Conservation (phyloP, 805 yeast genomes). For the Metschnikowia hibisci region DNA sequence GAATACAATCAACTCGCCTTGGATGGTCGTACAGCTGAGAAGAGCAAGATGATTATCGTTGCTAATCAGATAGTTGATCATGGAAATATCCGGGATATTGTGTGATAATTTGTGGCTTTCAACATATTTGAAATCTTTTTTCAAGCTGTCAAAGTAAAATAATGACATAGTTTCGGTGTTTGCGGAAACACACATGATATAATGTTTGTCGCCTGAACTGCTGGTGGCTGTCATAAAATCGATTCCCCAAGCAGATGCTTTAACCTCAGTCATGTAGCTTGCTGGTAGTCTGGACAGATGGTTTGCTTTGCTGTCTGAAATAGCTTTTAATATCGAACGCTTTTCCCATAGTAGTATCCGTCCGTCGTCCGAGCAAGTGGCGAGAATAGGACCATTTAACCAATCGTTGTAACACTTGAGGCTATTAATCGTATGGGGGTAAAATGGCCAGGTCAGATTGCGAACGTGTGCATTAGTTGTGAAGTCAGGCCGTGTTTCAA, state of each 20-base stretch:
- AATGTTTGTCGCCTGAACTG: slow-evolving; percentile 18
- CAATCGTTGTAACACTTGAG: slow-evolving; percentile 36
- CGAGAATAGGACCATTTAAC: slow-evolving; percentile 40
- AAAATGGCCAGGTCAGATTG: slow-evolving; percentile 48
- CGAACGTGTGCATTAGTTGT: slow-evolving; percentile 40
- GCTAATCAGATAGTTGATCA: slow-evolving; percentile 24
- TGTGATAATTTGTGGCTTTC: slow-evolving; percentile 44
- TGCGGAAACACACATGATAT: slow-evolving; percentile 48
- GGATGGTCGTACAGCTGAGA: slow-evolving; percentile 40
- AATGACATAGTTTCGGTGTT: slow-evolving; percentile 47
- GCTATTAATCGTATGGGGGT: slow-evolving; percentile 56
- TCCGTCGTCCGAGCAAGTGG: slow-evolving; percentile 56
- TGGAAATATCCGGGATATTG: slow-evolving; percentile 52
- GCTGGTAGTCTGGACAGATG: slow-evolving; percentile 19
- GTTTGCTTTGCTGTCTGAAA: neutral
- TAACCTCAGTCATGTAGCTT: slow-evolving; percentile 22
- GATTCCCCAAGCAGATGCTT: slow-evolving; percentile 60
- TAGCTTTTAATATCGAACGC: slow-evolving; percentile 22
- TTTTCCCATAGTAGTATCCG: slow-evolving; percentile 37
- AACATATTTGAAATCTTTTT: slow-evolving; percentile 26
- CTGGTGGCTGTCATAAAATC: slow-evolving; percentile 35
- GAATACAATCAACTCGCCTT: slow-evolving; percentile 43
- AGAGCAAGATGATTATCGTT: slow-evolving; percentile 25
- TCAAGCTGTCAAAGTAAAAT: slow-evolving; percentile 30
- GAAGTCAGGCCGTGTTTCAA: slow-evolving; percentile 40